Percentiles rank a stretch among this genome's conserved stretches.
Conservation (phyloP, 345 rosid species). For the Melaleuca alternifolia region DNA sequence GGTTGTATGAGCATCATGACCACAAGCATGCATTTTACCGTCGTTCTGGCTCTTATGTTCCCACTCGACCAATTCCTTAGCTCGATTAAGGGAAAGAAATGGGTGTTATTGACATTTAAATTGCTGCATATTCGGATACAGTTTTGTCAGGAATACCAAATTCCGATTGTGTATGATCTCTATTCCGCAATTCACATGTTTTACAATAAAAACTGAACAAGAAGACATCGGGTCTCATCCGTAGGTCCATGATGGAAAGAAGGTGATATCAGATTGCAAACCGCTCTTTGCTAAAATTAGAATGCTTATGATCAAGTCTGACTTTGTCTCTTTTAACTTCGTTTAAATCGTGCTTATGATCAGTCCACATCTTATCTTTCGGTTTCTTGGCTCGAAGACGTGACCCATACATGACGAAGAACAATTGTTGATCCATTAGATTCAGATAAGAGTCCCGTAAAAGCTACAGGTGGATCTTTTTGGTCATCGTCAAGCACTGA, state of each 20-base stretch:
- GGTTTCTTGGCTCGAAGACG: background rate
- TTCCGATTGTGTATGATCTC: too few species aligned
- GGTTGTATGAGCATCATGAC: conserved; percentile 41
- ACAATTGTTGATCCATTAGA: background rate
- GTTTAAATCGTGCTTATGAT: too few species aligned
- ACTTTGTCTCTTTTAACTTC: background rate
- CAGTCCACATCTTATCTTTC: background rate
- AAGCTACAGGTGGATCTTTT: background rate
- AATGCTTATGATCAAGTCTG: background rate
- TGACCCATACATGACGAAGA: background rate
- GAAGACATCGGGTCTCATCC: background rate
- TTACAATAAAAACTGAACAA: background rate
- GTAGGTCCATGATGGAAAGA: background rate
- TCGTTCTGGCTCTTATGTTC: conserved; percentile 28
- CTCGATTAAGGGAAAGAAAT: background rate
- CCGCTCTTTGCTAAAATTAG: background rate
- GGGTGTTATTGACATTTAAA: background rate
- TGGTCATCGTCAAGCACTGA: background rate
- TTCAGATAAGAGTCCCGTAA: background rate
- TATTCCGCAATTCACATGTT: too few species aligned
- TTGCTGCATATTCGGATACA: background rate
- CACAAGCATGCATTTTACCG: conserved; percentile 63
- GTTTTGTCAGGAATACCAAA: too few species aligned
- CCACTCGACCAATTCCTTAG: conserved; percentile 39
- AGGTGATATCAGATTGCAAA: background rate